Base-by-base conservation (phyloP, 2,329 filamentous ascomycete species). In the Colletotrichum viniferum region DNA sequence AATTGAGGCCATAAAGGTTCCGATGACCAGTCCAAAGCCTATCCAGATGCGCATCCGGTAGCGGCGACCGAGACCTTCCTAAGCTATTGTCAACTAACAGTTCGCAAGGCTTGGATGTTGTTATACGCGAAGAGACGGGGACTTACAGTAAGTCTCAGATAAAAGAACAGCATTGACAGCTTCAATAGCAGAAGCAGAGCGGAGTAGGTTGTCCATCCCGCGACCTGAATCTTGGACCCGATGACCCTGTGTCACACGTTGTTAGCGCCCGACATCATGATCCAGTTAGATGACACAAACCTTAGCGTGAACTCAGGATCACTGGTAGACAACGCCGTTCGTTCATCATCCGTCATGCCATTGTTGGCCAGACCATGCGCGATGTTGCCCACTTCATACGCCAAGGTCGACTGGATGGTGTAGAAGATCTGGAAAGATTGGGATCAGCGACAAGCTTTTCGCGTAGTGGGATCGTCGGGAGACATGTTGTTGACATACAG, bases 211-310 rank as follows among this genome's bases (percentile, higher is more conserved):
- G 87, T 86, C 90, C 90, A 92, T 3, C 89, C 88, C 1, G 88
- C 82, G 3, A 92, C 79, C 74, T 92, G 89, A 0, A 90, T 87
- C 78, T 92, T 92, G 13, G 89, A 90, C 0, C 90, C 91, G 3
- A 86, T 81, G 0, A 90, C 83, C n/a, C 90, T 87, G 16, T 21
- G 5, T 14, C 16, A 5, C n/a, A 8, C 24, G 3, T 13, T 2
- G 6, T 13, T 24, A 24, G 55, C 28, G 16, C 28, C 3, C 7
- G 0, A 0, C 7, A 6, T 14, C 26, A 24, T 10, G 2, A 8
- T 32, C 55, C 18, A 4, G 2, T 10, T 48, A 14, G 7, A 43
- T 7, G 5, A 48, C 5, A 63, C 81, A 32, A 73, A 84, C 84
- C 85, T 82, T 48, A 81, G 36, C 4, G 80, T 79, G 77, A 87